Base-by-base conservation (phyloP, 1,284 basidiomycete genomes). In the Rhizoctonia solani region DNA sequence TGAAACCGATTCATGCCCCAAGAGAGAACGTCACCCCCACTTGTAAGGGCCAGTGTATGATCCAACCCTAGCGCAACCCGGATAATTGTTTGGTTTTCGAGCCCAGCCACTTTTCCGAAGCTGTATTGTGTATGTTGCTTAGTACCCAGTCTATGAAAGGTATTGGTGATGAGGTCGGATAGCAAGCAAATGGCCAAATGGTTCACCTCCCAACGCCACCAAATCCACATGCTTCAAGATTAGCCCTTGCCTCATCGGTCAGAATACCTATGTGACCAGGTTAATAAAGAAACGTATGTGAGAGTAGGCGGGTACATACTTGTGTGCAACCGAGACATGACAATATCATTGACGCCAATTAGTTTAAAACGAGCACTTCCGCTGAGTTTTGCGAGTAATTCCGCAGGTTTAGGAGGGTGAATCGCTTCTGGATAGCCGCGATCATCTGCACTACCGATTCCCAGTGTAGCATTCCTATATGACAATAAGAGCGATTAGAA, bases 1-100 rank as follows among this genome's bases (percentile, higher is more conserved):
- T 85, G 81, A 74, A 93, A 95, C 8, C 91, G 83, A 72, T 96
- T 97, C 47, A 92, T 77, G 3, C 96, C 97, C 89, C 95, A 99
- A 4, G 89, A 93, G 53, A 90, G 85, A 6, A 98, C 85, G 72
- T 93, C 90, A 3, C 96, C 95, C 0, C 82, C 76, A 8, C 81
- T 83, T 0, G 93, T 95, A 41, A 98, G 81, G 0, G 88, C 90
- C 21, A 98, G 83, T 0, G 95, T 96, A 75, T 99, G 97, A 74
- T 99, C 96, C 74, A 95, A 95, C 1, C 92, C 96, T 1, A 95
- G 81, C 0, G 95, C 93, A 49, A 98, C 84, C 2, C 85, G 80
- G 1, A 81, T 80, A 42, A 83, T 76, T 11, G 81, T 81, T 49
- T 86, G 80, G 30, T 65, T 65, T 27, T 65, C 77, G 59, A 90